Conservation (phyloP, 768 basidiomycete species). For the Russula abietina region DNA sequence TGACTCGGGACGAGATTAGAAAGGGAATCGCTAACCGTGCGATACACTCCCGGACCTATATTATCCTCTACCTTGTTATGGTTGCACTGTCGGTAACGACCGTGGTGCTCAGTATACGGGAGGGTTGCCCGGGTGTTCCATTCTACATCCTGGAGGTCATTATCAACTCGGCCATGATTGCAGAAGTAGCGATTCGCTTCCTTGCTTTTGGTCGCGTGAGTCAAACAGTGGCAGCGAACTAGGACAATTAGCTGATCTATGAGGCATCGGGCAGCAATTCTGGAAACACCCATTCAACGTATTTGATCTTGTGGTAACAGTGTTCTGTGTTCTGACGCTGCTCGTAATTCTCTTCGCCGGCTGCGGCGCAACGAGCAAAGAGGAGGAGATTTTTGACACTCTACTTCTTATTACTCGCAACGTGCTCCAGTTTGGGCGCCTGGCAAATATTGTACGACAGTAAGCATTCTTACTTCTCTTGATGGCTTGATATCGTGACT, state of each 20-base stretch:
- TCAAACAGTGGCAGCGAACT: constrained; percentile 15
- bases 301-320: constrained; percentile 80
- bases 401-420: constrained; percentile 88
- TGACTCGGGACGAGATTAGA: constrained; percentile 77
- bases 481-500: constrained; percentile 3
- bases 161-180: constrained; percentile 86
- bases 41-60: constrained; percentile 82
- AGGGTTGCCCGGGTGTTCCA: constrained; percentile 79
- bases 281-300: constrained; percentile 93
- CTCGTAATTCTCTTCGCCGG: constrained; percentile 84
- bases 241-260: not conserved
- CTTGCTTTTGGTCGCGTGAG: constrained; percentile 89
- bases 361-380: constrained; percentile 75
- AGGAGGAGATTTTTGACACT: constrained; percentile 92
- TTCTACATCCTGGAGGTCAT: constrained; percentile 89
- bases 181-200: constrained; percentile 87
- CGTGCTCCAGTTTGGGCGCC: constrained; percentile 83
- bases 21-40: constrained; percentile 86
- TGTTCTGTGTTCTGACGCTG: constrained; percentile 85
- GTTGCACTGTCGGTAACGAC: constrained; percentile 82
- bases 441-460: constrained; percentile 93
- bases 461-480: constrained; percentile 38
- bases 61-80: constrained; percentile 85
- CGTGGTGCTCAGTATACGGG: constrained; percentile 72
- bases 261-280: constrained; percentile 63